phyloP scores from a whole-genome alignment of 495 filamentous ascomycete genomes.

The Aspergillus incahuasiensis region DNA sequence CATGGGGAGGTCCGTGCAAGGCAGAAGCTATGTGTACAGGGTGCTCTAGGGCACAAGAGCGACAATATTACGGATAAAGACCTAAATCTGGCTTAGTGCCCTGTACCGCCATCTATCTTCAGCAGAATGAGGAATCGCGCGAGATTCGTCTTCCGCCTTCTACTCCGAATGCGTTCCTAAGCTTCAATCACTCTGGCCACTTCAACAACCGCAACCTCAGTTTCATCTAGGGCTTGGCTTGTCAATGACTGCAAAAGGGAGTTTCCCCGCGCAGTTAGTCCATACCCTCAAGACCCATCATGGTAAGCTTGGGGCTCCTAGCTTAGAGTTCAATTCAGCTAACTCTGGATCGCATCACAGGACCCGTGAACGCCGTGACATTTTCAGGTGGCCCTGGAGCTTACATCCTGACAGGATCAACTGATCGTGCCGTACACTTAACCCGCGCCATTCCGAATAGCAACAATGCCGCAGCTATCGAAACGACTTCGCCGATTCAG shows the following conservation, averaged over 20 bases:
- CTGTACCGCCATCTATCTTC: background rate
- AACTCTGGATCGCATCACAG: conserved; percentile 16
- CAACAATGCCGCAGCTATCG: conserved; percentile 28
- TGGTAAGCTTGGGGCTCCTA: conserved; percentile 23
- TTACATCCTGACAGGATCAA: conserved; percentile 74
- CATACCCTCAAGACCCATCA: conserved; percentile 47
- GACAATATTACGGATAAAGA: background rate
- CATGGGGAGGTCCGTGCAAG: too few relatives aligned
- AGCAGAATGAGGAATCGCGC: background rate
- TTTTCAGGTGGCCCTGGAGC: conserved; percentile 37
- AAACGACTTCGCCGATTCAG: conserved; percentile 62
- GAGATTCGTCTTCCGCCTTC: background rate
- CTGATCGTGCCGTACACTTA: conserved; percentile 79
- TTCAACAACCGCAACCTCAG: background rate
- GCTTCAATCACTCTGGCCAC: background rate
- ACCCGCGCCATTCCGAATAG: conserved; percentile 59
- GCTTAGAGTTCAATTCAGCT: background rate
- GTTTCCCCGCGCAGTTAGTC: conserved; percentile 31
- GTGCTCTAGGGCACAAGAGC: background rate
- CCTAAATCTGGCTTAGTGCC: background rate
- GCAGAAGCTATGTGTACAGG: background rate
- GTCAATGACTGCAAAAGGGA: conserved; percentile 29
- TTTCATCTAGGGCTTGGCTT: too few relatives aligned
- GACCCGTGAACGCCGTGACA: conserved; percentile 38
- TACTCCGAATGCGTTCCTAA: background rate